Evolutionary conservation across 495 filamentous ascomycete genomes (phyloP).

Genomic region (Podospora tetraspora): DNA sequence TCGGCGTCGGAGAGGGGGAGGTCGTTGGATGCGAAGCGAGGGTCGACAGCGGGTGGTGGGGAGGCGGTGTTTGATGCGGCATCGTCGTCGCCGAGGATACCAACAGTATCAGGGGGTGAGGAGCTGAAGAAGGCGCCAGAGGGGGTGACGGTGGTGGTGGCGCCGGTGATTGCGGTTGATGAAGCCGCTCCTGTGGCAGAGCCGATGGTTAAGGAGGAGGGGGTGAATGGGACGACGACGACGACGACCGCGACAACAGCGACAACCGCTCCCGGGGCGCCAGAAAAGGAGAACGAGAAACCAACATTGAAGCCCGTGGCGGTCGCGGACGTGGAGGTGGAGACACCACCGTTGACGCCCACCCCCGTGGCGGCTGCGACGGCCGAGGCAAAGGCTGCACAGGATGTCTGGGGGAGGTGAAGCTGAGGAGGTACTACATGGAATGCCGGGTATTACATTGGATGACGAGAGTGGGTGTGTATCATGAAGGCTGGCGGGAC

Average conservation of each 20-base stretch:
- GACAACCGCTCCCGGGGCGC: not conserved
- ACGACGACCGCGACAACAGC: not conserved
- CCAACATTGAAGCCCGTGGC: not conserved
- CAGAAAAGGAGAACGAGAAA: not conserved
- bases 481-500: not conserved
- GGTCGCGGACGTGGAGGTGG: not conserved
- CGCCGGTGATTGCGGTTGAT: not conserved
- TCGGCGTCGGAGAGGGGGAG: constrained; percentile 9
- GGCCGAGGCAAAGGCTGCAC: constrained; percentile 11
- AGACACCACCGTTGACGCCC: constrained; percentile 9
- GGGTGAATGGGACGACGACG: not conserved
- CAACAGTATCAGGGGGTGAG: not conserved
- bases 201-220: not conserved
- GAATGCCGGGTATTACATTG: too few species aligned
- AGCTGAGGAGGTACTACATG: not conserved
- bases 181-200: not conserved
- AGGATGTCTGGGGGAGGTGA: constrained; percentile 15
- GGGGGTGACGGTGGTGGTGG: not conserved
- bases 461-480: too few species aligned
- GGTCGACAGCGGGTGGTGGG: constrained; percentile 26
- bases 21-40: constrained; percentile 30
- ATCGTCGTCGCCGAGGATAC: constrained; percentile 18
- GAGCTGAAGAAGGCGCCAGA: not conserved
- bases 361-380: constrained; percentile 10
- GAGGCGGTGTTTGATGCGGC: constrained; percentile 40